Evolutionary conservation across 148 eudicot species (phyloP).

Genomic region (Drosera capensis): DNA sequence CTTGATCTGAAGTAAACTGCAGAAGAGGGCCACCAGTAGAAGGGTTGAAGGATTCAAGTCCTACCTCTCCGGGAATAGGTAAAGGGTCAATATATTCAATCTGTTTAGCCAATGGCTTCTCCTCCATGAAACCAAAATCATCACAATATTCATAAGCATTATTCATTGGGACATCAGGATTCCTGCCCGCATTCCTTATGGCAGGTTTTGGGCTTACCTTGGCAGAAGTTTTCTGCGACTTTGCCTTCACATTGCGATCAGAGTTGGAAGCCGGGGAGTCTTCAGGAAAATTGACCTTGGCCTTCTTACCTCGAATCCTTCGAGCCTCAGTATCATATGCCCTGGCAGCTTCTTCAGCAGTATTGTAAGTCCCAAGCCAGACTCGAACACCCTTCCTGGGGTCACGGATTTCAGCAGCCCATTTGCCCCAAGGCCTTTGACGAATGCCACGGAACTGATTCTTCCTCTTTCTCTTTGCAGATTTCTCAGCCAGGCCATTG

Average conservation of each 20-base stretch:
- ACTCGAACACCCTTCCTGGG: slow-evolving; percentile 89
- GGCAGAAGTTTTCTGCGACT: slow-evolving; percentile 15
- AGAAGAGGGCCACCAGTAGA: slow-evolving; percentile 16
- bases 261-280: slow-evolving; percentile 20
- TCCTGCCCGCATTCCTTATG: slow-evolving; percentile 19
- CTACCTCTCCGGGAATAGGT: slow-evolving; percentile 16
- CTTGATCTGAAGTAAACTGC: slow-evolving; percentile 55
- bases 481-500: slow-evolving; percentile 37
- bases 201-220: slow-evolving; percentile 15
- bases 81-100: slow-evolving; percentile 12
- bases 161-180: slow-evolving; percentile 16
- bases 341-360: slow-evolving; percentile 98
- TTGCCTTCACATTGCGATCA: slow-evolving; percentile 26
- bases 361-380: slow-evolving; percentile 97
- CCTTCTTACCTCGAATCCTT: slow-evolving; percentile 86
- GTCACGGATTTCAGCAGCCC: slow-evolving; percentile 99
- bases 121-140: slow-evolving; percentile 25
- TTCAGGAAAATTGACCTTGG: slow-evolving; percentile 87
- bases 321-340: slow-evolving; percentile 97
- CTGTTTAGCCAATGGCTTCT: slow-evolving; percentile 42
- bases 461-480: slow-evolving; percentile 74
- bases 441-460: slow-evolving; percentile 89
- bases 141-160: slow-evolving; percentile 13
- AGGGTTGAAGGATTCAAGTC: slow-evolving; percentile 13
- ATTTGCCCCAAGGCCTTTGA: slow-evolving; percentile 99